Percentiles rank a stretch among this genome's conserved stretches.
These are phyloP conservation scores for Cladosporium sp. DNA, from an alignment of 2,329 filamentous ascomycete species.

Conservation along the genomic window DNA sequence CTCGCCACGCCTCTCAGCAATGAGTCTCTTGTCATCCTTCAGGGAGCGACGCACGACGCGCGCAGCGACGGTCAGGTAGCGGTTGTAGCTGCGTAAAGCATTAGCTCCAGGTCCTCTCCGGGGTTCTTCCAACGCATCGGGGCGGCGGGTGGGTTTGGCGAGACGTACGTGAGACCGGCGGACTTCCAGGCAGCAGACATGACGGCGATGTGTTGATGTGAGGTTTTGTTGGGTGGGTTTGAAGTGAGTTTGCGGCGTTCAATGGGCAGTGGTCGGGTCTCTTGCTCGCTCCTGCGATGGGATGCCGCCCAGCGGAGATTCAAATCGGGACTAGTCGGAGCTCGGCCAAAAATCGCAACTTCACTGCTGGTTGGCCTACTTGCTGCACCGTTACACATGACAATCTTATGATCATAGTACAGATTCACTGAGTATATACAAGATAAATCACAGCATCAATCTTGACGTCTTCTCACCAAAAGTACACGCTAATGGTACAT, in stretches of 20 bases:
- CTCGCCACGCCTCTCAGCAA: slow-evolving; percentile 85
- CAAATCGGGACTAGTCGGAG: slow-evolving; percentile 13
- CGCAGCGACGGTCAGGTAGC: slow-evolving; percentile 93
- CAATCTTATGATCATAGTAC: not conserved
- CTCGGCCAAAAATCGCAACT: slow-evolving; percentile 3
- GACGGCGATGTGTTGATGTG: slow-evolving; percentile 51
- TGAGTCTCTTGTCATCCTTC: slow-evolving; percentile 89
- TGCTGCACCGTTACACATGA: not conserved
- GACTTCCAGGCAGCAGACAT: slow-evolving; percentile 99
- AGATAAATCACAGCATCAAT: slow-evolving; percentile 10
- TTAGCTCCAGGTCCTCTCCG: slow-evolving; percentile 13
- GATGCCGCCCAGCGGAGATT: slow-evolving; percentile 5
- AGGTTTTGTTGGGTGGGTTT: slow-evolving; percentile 12
- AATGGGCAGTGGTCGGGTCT: slow-evolving; percentile 8
- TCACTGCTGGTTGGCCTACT: not conserved
- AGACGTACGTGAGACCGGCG: slow-evolving; percentile 86
- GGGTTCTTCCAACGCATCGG: not conserved
- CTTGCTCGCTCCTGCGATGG: slow-evolving; percentile 6
- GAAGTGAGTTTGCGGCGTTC: slow-evolving; percentile 19
- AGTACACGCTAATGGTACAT: slow-evolving; percentile 36
- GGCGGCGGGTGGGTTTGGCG: slow-evolving; percentile 1
- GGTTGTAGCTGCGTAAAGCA: slow-evolving; percentile 80
- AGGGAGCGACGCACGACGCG: slow-evolving; percentile 94
- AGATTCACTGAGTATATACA: slow-evolving; percentile 6
- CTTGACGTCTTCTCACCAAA: slow-evolving; percentile 13